phyloP scores from a whole-genome alignment of 192 early-diverging fungal genomes.

The Entomortierella chlamydospora region DNA sequence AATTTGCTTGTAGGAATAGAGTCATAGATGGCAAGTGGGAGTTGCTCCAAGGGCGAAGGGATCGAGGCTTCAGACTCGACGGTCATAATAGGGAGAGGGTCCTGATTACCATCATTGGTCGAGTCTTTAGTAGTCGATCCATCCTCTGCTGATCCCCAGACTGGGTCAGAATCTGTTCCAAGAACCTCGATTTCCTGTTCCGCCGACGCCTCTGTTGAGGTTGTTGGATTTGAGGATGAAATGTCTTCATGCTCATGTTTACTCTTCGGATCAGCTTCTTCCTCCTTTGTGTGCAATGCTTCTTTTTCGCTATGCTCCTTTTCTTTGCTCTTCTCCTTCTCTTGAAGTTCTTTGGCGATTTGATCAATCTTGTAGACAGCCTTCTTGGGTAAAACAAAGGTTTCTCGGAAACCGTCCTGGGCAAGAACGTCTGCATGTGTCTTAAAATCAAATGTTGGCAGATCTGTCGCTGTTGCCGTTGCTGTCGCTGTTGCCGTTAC shows the following conservation, averaged over 20 bases:
- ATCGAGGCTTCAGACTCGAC: slow-evolving; percentile 46
- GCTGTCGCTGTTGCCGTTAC: too few relatives aligned
- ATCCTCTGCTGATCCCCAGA: slow-evolving; percentile 1
- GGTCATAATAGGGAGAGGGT: slow-evolving; percentile 17
- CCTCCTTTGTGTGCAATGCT: neutral
- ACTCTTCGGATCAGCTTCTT: neutral
- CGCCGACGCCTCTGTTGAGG: neutral
- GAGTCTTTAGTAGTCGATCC: neutral
- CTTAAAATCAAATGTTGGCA: slow-evolving; percentile 20
- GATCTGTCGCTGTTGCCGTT: neutral
- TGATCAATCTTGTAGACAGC: slow-evolving; percentile 49
- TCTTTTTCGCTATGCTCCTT: slow-evolving; percentile 14
- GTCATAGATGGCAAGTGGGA: slow-evolving; percentile 43
- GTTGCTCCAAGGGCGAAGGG: slow-evolving; percentile 38
- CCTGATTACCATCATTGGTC: neutral
- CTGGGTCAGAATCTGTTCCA: slow-evolving; percentile 23
- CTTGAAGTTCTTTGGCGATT: slow-evolving; percentile 35
- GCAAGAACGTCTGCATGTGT: slow-evolving; percentile 46
- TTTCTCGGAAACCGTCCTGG: slow-evolving; percentile 41
- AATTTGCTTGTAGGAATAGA: slow-evolving; percentile 33
- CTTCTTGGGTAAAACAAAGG: slow-evolving; percentile 36
- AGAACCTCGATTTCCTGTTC: neutral
- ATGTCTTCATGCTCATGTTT: slow-evolving; percentile 1
- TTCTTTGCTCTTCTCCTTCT: slow-evolving; percentile 20
- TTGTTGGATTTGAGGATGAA: neutral